Conservation (phyloP, 306 rosid genomes). For the Hippophae gyantsensis region DNA sequence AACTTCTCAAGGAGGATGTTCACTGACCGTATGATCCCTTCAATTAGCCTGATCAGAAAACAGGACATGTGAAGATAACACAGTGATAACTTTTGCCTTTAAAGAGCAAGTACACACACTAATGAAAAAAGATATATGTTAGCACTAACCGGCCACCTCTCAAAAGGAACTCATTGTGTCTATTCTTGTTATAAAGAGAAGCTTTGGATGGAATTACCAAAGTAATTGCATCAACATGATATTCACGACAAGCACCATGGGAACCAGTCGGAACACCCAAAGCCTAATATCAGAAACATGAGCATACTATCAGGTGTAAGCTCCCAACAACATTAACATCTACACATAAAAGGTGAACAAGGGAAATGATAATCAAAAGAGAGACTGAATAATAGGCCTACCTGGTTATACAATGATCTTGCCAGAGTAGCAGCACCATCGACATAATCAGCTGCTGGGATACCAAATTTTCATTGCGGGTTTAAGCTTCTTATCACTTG, state of each 20-base stretch:
- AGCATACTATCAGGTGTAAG: constrained; percentile 3
- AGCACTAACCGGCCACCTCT: constrained; percentile 71
- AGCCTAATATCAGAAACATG: constrained; percentile 37
- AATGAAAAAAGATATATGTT: constrained; percentile 2
- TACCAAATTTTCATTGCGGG: constrained; percentile 81
- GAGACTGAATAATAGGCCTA: constrained; percentile 14
- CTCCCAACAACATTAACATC: not conserved
- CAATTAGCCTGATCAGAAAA: constrained; percentile 58
- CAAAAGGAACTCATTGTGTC: constrained; percentile 57
- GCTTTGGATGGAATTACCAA: constrained; percentile 63
- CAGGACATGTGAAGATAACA: constrained; percentile 8
- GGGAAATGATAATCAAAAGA: not conserved
- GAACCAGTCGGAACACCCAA: constrained; percentile 95
- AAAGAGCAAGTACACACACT: constrained; percentile 1
- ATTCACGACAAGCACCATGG: constrained; percentile 94
- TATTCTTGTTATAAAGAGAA: constrained; percentile 37
- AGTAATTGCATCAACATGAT: constrained; percentile 91
- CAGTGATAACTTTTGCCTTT: not conserved
- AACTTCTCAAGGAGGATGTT: constrained; percentile 95
- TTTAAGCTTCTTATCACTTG: constrained; percentile 45
- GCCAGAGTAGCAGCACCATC: constrained; percentile 93
- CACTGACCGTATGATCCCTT: constrained; percentile 80
- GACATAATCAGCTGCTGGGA: constrained; percentile 71
- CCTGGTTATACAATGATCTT: constrained; percentile 88
- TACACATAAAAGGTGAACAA: not conserved